phyloP scores from a whole-genome alignment of 306 rosid species.

The Casuarina equisetifolia region DNA sequence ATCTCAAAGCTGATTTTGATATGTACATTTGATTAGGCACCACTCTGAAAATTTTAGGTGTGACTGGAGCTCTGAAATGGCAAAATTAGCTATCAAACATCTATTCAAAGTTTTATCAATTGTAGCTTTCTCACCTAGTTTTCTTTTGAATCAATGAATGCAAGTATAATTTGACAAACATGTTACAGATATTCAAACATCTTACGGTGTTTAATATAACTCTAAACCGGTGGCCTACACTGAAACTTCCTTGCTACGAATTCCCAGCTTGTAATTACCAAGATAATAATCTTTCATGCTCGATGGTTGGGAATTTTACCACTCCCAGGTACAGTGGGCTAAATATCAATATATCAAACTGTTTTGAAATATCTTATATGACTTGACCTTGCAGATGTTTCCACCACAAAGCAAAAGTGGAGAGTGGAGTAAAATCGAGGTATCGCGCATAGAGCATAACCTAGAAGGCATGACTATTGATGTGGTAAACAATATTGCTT shows the following conservation, averaged over 20 bases:
- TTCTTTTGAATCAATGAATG: too few relatives aligned
- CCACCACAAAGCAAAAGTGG: conserved; percentile 57
- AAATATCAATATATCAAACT: neutral
- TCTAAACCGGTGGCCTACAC: neutral
- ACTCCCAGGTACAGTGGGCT: neutral
- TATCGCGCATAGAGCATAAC: conserved; percentile 46
- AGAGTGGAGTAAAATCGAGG: conserved; percentile 42
- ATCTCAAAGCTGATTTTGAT: too few relatives aligned
- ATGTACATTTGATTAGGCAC: neutral
- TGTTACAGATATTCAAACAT: neutral
- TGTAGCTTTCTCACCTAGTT: too few relatives aligned
- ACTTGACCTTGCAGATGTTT: conserved; percentile 41
- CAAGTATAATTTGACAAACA: too few relatives aligned
- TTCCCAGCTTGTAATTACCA: neutral
- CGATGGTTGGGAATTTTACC: neutral
- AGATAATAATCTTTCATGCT: neutral
- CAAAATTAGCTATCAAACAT: too few relatives aligned
- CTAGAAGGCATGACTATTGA: conserved; percentile 59
- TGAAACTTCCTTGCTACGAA: neutral
- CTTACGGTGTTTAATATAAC: neutral
- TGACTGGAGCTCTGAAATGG: too few relatives aligned
- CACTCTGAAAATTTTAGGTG: too few relatives aligned
- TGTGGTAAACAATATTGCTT: conserved; percentile 36
- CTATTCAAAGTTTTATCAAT: too few relatives aligned
- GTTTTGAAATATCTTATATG: neutral